Conservation (phyloP, 108 stramenopile genomes). For the Skeletonema tropicum region DNA sequence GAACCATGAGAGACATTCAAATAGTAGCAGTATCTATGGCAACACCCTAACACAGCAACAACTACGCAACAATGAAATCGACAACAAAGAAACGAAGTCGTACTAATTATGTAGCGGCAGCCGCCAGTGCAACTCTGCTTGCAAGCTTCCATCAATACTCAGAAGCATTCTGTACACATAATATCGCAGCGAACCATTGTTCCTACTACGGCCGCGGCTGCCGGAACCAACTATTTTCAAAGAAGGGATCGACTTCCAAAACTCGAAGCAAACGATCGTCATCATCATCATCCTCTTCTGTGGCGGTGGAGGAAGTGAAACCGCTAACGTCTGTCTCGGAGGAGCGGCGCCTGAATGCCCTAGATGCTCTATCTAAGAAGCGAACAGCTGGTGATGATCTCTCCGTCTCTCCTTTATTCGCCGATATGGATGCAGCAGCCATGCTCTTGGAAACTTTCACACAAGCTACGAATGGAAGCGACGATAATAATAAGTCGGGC, state of each 20-base stretch:
- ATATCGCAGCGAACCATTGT: neutral
- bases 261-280: conserved; percentile 1
- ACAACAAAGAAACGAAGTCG: neutral
- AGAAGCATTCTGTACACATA: neutral
- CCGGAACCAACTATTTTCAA: conserved; percentile 1
- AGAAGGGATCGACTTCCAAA: neutral
- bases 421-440: conserved; percentile 46
- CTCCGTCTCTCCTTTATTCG: conserved; percentile 19
- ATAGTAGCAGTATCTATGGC: neutral
- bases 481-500: neutral
- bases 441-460: conserved; percentile 42
- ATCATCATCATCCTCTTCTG: conserved; percentile 3
- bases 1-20: too few species aligned
- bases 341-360: conserved; percentile 40
- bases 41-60: neutral
- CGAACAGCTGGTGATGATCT: conserved; percentile 5
- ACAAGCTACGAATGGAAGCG: conserved; percentile 6
- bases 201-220: neutral
- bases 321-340: conserved; percentile 37
- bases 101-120: neutral
- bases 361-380: conserved; percentile 33
- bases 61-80: neutral
- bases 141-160: neutral
- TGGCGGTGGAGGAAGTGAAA: conserved; percentile 37
- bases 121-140: neutral